These are phyloP conservation scores for Nematocida ironsii DNA, from an alignment of 371 early-diverging fungal genomes.

Conservation along the genomic window DNA sequence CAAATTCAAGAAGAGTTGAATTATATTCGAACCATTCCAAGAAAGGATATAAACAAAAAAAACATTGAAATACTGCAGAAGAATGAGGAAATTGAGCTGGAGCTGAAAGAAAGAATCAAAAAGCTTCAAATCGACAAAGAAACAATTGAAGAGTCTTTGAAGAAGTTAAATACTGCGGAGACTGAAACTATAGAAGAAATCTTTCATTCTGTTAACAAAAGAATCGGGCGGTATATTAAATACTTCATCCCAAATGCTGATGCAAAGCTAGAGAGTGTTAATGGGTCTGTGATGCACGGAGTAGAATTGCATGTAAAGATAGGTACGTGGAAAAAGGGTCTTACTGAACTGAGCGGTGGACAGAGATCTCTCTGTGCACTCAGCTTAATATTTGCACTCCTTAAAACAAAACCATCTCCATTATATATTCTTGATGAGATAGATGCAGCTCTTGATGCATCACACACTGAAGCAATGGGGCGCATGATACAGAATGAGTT, in stretches of 20 bases:
- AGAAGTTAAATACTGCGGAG: slow-evolving; percentile 60
- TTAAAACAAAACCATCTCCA: slow-evolving; percentile 96
- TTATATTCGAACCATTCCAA: not conserved
- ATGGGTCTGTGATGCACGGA: slow-evolving; percentile 51
- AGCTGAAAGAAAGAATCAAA: slow-evolving; percentile 65
- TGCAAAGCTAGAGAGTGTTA: slow-evolving; percentile 74
- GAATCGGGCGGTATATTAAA: slow-evolving; percentile 63
- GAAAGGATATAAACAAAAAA: slow-evolving; percentile 64
- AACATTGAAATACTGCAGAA: slow-evolving; percentile 70
- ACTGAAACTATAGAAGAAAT: slow-evolving; percentile 70
- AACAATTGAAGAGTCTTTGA: slow-evolving; percentile 63
- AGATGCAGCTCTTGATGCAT: slow-evolving; percentile 95
- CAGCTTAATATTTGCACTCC: slow-evolving; percentile 86
- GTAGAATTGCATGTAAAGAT: slow-evolving; percentile 84
- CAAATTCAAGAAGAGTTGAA: not conserved
- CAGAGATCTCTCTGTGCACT: slow-evolving; percentile 92
- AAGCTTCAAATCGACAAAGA: slow-evolving; percentile 68
- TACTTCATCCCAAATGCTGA: slow-evolving; percentile 49
- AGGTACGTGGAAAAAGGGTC: slow-evolving; percentile 91
- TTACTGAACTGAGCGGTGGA: slow-evolving; percentile 95
- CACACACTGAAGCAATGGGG: slow-evolving; percentile 97
- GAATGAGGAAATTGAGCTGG: slow-evolving; percentile 64
- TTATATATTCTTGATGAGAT: slow-evolving; percentile 99
- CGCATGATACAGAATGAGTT: slow-evolving; percentile 86
- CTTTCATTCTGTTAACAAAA: slow-evolving; percentile 59